A percentile compares a stretch with the other conserved stretches of the same genome.
phyloP scores from a whole-genome alignment of 805 yeast genomes.

The Lachancea thermotolerans region DNA sequence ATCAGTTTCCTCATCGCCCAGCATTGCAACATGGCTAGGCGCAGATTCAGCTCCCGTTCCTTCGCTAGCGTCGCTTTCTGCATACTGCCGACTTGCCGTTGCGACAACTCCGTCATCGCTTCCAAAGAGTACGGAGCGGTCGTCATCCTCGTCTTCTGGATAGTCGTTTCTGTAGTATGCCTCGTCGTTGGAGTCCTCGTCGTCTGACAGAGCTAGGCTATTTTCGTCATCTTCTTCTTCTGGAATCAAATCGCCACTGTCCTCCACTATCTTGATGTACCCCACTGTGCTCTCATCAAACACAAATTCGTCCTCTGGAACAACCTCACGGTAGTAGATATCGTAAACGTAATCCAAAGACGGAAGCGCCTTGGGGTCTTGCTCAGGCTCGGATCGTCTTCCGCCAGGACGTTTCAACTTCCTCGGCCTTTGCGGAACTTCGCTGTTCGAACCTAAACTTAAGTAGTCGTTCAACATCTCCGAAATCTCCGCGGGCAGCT shows the following conservation, averaged over 20 bases:
- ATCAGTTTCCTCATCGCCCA: constrained; percentile 6
- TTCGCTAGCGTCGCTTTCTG: not conserved
- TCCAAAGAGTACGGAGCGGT: constrained; percentile 33
- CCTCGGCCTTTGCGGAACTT: not conserved
- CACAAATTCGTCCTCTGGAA: constrained; percentile 46
- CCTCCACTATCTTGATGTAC: constrained; percentile 38
- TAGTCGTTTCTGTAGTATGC: constrained; percentile 88
- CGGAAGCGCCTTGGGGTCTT: constrained; percentile 16
- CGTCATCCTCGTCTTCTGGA: constrained; percentile 88
- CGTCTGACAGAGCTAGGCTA: constrained; percentile 46
- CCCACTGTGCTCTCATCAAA: constrained; percentile 33
- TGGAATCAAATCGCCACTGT: constrained; percentile 31
- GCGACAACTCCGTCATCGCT: constrained; percentile 27
- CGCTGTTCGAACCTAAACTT: constrained; percentile 20
- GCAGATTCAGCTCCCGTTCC: constrained; percentile 4
- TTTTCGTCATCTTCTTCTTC: constrained; percentile 37
- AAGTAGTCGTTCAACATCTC: constrained; percentile 67
- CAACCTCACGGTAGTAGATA: constrained; percentile 65
- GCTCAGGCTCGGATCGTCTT: constrained; percentile 16
- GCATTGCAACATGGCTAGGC: constrained; percentile 2
- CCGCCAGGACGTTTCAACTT: constrained; percentile 12
- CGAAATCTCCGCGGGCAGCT: constrained; percentile 55
- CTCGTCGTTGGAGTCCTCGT: constrained; percentile 87
- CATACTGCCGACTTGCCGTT: constrained; percentile 12
- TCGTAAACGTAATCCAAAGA: constrained; percentile 82